Base-by-base conservation (phyloP, 1,139 yeast species). In the Candida neerlandica region DNA sequence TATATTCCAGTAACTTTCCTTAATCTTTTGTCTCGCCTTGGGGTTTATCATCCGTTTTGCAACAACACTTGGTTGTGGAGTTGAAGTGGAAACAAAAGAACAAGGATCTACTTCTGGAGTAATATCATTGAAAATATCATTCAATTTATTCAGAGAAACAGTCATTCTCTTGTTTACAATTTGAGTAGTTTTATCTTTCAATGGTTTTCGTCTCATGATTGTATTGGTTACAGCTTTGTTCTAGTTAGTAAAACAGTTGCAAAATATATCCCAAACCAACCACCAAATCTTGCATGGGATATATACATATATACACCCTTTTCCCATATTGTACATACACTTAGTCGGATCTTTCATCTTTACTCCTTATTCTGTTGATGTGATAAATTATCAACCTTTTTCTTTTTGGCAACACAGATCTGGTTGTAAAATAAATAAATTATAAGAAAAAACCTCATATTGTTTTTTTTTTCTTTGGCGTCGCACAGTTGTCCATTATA, bases 1-100 rank as follows among this genome's bases (percentile, higher is more conserved):
- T 23, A 2, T 23, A 23, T 23, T 23, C 27, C 5, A 2, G 27
- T 23, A 23, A 23, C 27, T 4, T 23, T 23, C 9, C 9, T 2
- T 23, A 23, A 23, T 23, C 27, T 10, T 23, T 18, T 5, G 39
- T 6, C 23, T 42, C 15, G 5, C 34, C 23, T n/a, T 26, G 33
- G 42, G 42, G 5, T 23, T 26, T 7, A 29, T 7, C 11, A 23
- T 11, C 7, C 9, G 4, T 5, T 14, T 44, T 42, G 26, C 40
- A 27, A 38, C 40, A 5, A 11, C 12, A 19, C 32, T 39, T 4
- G 16, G 19, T 14, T 30, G 23, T 18, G 54, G 54, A 12, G 54
- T 51, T 19, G 54, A 51, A 18, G 54, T 49, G 10, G 43, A 48
- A 12, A 43, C 27, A 30, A 49, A 49, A 16, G 46, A 40, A 26